phyloP scores from a whole-genome alignment of 441 rosid genomes.

The Sinapis alba region DNA sequence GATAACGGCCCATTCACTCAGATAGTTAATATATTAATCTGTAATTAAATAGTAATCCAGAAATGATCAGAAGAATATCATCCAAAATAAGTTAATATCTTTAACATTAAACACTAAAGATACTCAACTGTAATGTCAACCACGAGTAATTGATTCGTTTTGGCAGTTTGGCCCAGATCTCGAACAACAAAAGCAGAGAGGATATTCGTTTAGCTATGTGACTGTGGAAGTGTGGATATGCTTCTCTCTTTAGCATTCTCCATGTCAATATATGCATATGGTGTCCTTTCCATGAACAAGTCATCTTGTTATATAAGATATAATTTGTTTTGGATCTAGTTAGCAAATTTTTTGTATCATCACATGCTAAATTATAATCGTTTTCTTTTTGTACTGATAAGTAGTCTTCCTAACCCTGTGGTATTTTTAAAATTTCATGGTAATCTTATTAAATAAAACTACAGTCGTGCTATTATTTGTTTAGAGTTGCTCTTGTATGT shows the following conservation, averaged over 20 bases:
- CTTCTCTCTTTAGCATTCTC: constrained; percentile 19
- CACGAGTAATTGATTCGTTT: no score
- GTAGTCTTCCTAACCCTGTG: background rate
- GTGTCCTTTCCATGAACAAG: background rate
- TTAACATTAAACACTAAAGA: no score
- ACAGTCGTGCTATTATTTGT: background rate
- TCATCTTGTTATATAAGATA: background rate
- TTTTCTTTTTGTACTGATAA: background rate
- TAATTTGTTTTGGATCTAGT: background rate
- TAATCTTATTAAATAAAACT: background rate
- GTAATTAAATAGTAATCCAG: no score
- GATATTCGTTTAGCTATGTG: no score
- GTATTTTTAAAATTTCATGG: background rate
- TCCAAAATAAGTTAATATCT: no score
- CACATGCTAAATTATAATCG: background rate
- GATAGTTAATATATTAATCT: no score
- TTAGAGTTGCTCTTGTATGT: background rate
- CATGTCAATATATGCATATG: background rate
- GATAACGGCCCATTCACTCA: no score
- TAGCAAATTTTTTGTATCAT: background rate
- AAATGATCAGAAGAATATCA: no score
- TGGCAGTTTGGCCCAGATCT: no score
- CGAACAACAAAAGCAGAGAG: no score
- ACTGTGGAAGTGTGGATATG: background rate
- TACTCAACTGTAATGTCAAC: no score